A percentile compares a stretch with the other conserved stretches of the same genome.
Conservation (phyloP, 2,329 filamentous ascomycete species). For the Penicillium crustosum region DNA sequence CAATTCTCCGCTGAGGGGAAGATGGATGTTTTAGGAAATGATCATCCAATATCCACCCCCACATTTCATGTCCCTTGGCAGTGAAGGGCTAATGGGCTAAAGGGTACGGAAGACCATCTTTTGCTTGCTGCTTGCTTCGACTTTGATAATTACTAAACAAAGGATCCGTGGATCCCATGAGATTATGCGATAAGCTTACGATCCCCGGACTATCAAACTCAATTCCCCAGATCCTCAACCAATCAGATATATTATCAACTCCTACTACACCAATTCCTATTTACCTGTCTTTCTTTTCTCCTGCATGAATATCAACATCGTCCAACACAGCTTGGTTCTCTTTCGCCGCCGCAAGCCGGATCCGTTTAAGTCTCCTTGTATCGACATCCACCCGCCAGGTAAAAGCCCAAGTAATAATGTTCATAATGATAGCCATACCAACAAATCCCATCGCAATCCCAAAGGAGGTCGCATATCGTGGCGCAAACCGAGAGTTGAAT, state of each 20-base stretch:
- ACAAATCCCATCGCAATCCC: not conserved
- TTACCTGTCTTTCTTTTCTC: not conserved
- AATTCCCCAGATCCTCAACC: too few relatives aligned
- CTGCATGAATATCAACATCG: not conserved
- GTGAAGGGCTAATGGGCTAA: too few relatives aligned
- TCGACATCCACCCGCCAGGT: not conserved
- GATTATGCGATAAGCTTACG: not conserved
- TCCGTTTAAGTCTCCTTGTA: not conserved
- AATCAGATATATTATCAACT: not conserved
- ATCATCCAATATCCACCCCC: not conserved
- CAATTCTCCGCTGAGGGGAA: conserved; percentile 2
- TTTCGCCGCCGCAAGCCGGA: not conserved
- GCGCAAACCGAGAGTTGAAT: not conserved
- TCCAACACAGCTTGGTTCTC: not conserved
- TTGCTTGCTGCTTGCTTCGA: not conserved
- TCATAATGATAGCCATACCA: not conserved
- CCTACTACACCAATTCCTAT: too few relatives aligned
- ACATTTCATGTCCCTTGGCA: not conserved
- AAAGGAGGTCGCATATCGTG: not conserved
- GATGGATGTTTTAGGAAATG: not conserved
- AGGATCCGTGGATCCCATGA: not conserved
- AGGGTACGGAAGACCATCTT: not conserved
- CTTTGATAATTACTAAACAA: not conserved
- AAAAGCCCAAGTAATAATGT: not conserved
- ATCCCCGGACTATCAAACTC: not conserved